Percentiles rank a stretch among this genome's conserved stretches.
These are phyloP conservation scores for Bretschneidera sinensis DNA, from an alignment of 345 rosid species.

Conservation along the genomic window DNA sequence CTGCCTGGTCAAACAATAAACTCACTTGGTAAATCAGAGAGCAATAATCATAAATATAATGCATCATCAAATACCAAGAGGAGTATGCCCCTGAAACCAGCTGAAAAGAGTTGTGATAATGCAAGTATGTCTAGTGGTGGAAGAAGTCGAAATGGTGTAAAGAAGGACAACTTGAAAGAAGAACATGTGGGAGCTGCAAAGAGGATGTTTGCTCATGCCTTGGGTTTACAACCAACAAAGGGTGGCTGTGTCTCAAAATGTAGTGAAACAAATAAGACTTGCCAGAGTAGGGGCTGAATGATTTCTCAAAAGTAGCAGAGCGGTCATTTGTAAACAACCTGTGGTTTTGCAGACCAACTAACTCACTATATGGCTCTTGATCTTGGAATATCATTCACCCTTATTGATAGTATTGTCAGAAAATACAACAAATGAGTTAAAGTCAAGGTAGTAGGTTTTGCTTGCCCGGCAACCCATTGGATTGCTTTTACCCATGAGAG, in stretches of 20 bases:
- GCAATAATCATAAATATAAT: slow-evolving; percentile 4
- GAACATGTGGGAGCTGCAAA: slow-evolving; percentile 60
- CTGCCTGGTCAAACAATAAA: slow-evolving; percentile 8
- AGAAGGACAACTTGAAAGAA: slow-evolving; percentile 37
- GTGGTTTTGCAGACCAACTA: too few species aligned
- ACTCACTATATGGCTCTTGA: too few species aligned
- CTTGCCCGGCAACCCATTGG: too few species aligned
- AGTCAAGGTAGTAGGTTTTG: too few species aligned
- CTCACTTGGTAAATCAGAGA: slow-evolving; percentile 12
- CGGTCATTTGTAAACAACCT: too few species aligned
- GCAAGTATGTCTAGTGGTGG: slow-evolving; percentile 15
- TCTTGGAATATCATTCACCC: too few species aligned
- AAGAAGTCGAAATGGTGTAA: slow-evolving; percentile 20
- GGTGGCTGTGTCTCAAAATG: slow-evolving; percentile 26
- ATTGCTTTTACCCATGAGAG: too few species aligned
- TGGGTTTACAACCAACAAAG: slow-evolving; percentile 40
- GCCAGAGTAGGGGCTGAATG: slow-evolving; percentile 4
- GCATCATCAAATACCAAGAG: slow-evolving; percentile 21
- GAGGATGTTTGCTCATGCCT: slow-evolving; percentile 62
- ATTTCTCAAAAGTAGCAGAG: neutral
- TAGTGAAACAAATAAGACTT: slow-evolving; percentile 23
- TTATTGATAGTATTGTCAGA: too few species aligned
- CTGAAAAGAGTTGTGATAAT: slow-evolving; percentile 14
- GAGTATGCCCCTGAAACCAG: slow-evolving; percentile 15
- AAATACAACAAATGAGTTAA: too few species aligned